Evolutionary conservation across 1,284 basidiomycete genomes (phyloP).

Genomic region (Erythrobasidium hasegawianum): DNA sequence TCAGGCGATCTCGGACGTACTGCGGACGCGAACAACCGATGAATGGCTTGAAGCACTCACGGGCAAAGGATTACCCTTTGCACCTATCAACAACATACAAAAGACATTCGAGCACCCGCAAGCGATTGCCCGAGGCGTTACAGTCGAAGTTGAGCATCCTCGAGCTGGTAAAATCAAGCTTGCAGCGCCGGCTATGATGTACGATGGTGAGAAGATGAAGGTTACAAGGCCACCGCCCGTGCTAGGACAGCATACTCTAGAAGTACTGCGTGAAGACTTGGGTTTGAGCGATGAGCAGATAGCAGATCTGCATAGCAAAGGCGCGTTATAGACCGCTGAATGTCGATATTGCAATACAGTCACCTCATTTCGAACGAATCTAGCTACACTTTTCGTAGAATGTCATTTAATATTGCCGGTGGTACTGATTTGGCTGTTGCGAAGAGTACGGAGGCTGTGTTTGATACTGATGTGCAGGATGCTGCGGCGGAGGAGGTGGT

Average conservation of each 20-base stretch:
- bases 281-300: slow-evolving; percentile 16
- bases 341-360: neutral
- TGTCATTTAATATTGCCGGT: slow-evolving; percentile 13
- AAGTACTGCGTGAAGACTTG: slow-evolving; percentile 53
- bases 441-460: neutral
- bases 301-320: slow-evolving; percentile 23
- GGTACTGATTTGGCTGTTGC: slow-evolving; percentile 4
- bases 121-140: slow-evolving; percentile 62
- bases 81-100: slow-evolving; percentile 85
- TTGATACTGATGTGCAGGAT: neutral
- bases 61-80: slow-evolving; percentile 82
- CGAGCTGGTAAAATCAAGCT: slow-evolving; percentile 66
- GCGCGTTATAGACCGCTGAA: slow-evolving; percentile 4
- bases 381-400: neutral
- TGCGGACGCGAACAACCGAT: slow-evolving; percentile 60
- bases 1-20: slow-evolving; percentile 62
- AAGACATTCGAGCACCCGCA: slow-evolving; percentile 92
- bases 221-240: slow-evolving; percentile 69
- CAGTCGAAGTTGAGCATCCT: slow-evolving; percentile 59
- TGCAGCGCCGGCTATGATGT: slow-evolving; percentile 77
- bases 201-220: slow-evolving; percentile 70
- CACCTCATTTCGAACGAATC: neutral
- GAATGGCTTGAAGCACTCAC: slow-evolving; percentile 70
- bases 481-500: slow-evolving; percentile 1
- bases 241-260: slow-evolving; percentile 50